A percentile compares a stretch with the other conserved stretches of the same genome.
phyloP scores from a whole-genome alignment of 148 eudicot species.

The Fagopyrum tataricum region DNA sequence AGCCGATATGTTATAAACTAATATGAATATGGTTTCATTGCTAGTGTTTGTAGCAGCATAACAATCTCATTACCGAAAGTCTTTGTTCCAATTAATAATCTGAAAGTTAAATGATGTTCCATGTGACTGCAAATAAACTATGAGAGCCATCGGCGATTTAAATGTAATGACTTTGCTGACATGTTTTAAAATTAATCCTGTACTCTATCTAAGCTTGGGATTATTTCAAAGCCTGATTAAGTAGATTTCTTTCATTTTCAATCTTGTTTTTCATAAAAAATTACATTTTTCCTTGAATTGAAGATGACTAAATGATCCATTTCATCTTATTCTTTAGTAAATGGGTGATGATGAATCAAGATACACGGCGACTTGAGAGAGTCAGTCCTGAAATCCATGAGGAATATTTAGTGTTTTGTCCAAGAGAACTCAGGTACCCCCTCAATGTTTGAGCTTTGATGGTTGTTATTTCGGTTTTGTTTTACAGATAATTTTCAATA shows the following conservation, averaged over 20 bases:
- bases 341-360: slow-evolving; percentile 99
- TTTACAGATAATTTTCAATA: neutral
- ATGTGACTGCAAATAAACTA: slow-evolving; percentile 1
- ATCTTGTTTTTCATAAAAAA: neutral
- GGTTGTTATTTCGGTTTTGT: neutral
- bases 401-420: slow-evolving; percentile 55
- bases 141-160: neutral
- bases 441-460: neutral
- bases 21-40: neutral
- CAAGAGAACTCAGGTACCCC: slow-evolving; percentile 57
- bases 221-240: neutral
- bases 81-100: neutral
- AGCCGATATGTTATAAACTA: neutral
- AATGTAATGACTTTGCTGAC: too few species aligned
- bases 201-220: neutral
- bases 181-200: neutral
- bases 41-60: neutral
- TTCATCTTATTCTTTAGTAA: slow-evolving; percentile 39
- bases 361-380: slow-evolving; percentile 79
- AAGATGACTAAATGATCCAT: neutral
- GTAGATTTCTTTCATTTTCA: neutral
- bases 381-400: slow-evolving; percentile 70
- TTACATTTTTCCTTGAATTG: neutral
- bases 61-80: neutral
- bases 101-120: neutral